Evolutionary conservation across 176 grass and related monocot genomes (phyloP).

Genomic region (Pontederia crassipes): DNA sequence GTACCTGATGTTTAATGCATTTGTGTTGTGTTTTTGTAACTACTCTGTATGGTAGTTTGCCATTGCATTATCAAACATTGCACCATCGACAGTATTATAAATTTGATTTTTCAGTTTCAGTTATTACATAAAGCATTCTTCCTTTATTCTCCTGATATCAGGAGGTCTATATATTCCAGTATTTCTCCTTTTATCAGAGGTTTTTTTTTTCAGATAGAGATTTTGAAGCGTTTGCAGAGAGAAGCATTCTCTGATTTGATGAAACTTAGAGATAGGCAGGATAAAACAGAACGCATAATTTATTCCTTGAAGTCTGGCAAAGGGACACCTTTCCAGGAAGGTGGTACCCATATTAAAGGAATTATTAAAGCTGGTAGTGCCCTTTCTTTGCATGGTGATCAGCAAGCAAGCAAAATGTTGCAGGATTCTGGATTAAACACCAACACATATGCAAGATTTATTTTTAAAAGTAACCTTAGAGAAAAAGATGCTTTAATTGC

Average conservation of each 20-base stretch:
- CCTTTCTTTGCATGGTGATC: slow-evolving; percentile 12
- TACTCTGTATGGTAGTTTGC: no score
- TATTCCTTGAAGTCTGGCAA: slow-evolving; percentile 7
- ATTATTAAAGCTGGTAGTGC: slow-evolving; percentile 35
- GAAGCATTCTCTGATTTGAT: slow-evolving; percentile 33
- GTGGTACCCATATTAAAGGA: slow-evolving; percentile 52
- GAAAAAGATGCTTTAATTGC: no score
- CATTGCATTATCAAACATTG: no score
- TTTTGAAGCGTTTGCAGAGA: slow-evolving; percentile 33
- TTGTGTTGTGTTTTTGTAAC: no score
- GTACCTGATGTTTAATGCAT: no score
- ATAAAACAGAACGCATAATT: slow-evolving; percentile 26
- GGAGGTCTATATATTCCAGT: background rate
- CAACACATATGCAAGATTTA: no score
- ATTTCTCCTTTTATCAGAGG: background rate
- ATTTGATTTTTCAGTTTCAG: no score
- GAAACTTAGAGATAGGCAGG: slow-evolving; percentile 34
- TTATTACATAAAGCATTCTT: no score
- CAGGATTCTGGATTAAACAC: slow-evolving; percentile 31
- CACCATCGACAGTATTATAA: no score
- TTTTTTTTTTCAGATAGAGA: slow-evolving; percentile 25
- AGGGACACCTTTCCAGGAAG: slow-evolving; percentile 40
- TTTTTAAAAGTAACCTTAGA: no score
- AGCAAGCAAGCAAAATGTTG: background rate
- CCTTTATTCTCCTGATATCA: background rate